phyloP scores from a whole-genome alignment of 1,139 yeast genomes.

The Pichiaceae sp. region DNA sequence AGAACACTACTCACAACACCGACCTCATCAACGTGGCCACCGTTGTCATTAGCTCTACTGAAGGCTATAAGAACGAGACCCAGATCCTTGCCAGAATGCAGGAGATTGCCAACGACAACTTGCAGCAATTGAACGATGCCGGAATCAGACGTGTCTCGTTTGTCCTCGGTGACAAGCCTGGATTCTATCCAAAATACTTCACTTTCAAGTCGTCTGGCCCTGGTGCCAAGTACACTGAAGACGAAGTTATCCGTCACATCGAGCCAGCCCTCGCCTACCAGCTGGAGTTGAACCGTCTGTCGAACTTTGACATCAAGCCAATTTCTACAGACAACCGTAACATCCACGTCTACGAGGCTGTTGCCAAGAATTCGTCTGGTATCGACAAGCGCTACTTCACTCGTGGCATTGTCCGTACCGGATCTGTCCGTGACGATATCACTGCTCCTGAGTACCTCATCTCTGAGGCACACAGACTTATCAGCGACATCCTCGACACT shows the following conservation, averaged over 20 bases:
- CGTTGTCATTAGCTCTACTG: slow-evolving; percentile 65
- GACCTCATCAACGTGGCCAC: slow-evolving; percentile 70
- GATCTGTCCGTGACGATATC: slow-evolving; percentile 85
- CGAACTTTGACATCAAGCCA: slow-evolving; percentile 90
- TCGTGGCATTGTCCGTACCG: slow-evolving; percentile 95
- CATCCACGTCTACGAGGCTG: slow-evolving; percentile 94
- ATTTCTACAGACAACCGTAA: slow-evolving; percentile 95
- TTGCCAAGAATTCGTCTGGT: slow-evolving; percentile 86
- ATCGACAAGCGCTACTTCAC: slow-evolving; percentile 88
- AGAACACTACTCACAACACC: neutral
- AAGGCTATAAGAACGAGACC: slow-evolving; percentile 66
- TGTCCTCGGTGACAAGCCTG: slow-evolving; percentile 75
- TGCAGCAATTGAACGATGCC: slow-evolving; percentile 59
- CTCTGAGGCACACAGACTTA: slow-evolving; percentile 91
- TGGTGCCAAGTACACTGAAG: slow-evolving; percentile 75
- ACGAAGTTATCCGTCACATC: slow-evolving; percentile 90
- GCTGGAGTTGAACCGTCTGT: slow-evolving; percentile 86
- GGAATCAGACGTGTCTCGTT: slow-evolving; percentile 89
- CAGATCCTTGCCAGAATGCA: slow-evolving; percentile 56
- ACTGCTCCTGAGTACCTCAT: slow-evolving; percentile 89
- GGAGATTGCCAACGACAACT: slow-evolving; percentile 60
- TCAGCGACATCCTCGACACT: slow-evolving; percentile 92
- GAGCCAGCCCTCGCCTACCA: slow-evolving; percentile 99
- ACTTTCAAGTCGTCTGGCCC: slow-evolving; percentile 52
- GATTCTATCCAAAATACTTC: slow-evolving; percentile 89